A percentile compares a stretch with the other conserved stretches of the same genome.
These are phyloP conservation scores for Camellia granthamiana DNA, from an alignment of 148 eudicot genomes.

Conservation along the genomic window DNA sequence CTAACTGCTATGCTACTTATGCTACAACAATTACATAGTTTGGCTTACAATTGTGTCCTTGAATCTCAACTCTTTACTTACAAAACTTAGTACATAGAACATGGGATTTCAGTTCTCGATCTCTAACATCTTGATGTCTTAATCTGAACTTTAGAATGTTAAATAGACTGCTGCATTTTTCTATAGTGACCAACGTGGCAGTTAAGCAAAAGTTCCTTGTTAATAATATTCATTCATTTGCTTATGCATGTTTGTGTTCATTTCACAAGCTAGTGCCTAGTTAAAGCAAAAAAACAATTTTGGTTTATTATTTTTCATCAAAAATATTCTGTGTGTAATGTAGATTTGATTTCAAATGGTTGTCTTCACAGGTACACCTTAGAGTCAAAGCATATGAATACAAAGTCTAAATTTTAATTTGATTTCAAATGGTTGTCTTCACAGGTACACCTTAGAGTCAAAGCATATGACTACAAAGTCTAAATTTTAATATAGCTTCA, in stretches of 20 bases:
- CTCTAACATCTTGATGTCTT: not conserved
- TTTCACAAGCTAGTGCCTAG: not conserved
- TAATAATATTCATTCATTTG: not conserved
- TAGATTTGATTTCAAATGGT: not conserved
- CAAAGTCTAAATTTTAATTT: constrained; percentile 60
- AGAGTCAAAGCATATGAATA: constrained; percentile 47
- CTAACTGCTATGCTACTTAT: no score
- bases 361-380: constrained; percentile 43
- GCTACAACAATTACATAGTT: no score
- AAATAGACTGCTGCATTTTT: not conserved
- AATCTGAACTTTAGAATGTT: not conserved
- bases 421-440: not conserved
- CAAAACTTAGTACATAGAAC: not conserved
- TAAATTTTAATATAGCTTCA: constrained; percentile 69
- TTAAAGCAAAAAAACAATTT: not conserved
- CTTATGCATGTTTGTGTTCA: not conserved
- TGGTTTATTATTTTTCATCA: not conserved
- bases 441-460: constrained; percentile 55
- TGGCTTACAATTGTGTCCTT: not conserved
- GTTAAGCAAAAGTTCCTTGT: not conserved
- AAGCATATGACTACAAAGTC: constrained; percentile 51
- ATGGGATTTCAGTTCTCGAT: not conserved
- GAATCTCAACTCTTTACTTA: not conserved
- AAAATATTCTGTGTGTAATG: not conserved
- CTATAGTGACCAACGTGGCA: not conserved